Conservation (phyloP, 805 yeast species). For the Candida rishiriensis region DNA sequence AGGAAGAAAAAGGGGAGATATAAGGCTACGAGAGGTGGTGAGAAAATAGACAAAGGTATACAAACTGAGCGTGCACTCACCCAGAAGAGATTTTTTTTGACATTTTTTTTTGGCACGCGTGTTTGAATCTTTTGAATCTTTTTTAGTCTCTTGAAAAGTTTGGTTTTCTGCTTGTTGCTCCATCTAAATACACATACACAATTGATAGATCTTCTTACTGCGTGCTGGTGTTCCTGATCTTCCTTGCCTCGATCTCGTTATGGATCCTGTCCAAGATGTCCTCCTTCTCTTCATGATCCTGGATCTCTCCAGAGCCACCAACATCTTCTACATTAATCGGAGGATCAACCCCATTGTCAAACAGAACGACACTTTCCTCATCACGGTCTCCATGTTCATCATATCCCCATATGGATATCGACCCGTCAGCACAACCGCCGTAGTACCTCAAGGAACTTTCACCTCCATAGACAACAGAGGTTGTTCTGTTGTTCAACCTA, state of each 20-base stretch:
- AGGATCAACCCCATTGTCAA: slow-evolving; percentile 17
- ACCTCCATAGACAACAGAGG: slow-evolving; percentile 49
- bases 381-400: slow-evolving; percentile 16
- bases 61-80: no score
- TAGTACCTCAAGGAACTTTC: slow-evolving; percentile 41
- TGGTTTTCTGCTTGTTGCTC: no score
- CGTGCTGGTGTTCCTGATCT: no score
- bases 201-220: no score
- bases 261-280: slow-evolving; percentile 24
- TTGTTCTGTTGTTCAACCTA: slow-evolving; percentile 37
- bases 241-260: slow-evolving; percentile 27
- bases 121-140: no score
- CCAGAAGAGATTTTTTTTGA: no score
- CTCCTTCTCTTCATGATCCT: background rate
- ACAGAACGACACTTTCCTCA: slow-evolving; percentile 5
- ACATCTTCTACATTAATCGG: slow-evolving; percentile 1
- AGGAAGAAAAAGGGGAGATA: no score
- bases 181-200: no score
- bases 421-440: slow-evolving; percentile 68
- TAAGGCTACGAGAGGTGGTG: no score
- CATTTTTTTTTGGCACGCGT: no score
- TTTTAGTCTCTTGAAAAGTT: no score
- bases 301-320: background rate
- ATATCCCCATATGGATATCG: slow-evolving; percentile 55
- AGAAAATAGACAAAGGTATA: no score